Evolutionary conservation across 2,329 filamentous ascomycete species (phyloP).

Genomic region (Penicillium sp.): DNA sequence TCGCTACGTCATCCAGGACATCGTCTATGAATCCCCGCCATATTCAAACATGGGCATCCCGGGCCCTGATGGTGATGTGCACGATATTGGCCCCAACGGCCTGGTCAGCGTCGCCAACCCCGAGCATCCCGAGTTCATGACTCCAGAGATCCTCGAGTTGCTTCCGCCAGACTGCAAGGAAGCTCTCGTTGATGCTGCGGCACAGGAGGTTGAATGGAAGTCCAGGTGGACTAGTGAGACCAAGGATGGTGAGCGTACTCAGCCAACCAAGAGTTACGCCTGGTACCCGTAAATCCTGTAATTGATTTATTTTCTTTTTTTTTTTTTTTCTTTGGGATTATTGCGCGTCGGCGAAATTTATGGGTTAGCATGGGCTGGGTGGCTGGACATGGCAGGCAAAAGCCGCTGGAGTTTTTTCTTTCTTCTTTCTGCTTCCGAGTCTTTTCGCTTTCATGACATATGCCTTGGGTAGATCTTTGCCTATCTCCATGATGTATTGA

Average conservation of each 20-base stretch:
- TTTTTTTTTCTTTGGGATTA: neutral
- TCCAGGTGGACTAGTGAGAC: slow-evolving; percentile 69
- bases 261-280: slow-evolving; percentile 38
- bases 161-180: slow-evolving; percentile 57
- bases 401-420: slow-evolving; percentile 12
- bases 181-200: slow-evolving; percentile 67
- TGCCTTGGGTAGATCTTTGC: neutral
- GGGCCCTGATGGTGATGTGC: slow-evolving; percentile 45
- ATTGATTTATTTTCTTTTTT: slow-evolving; percentile 1
- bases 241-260: slow-evolving; percentile 46
- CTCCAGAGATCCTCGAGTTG: slow-evolving; percentile 42
- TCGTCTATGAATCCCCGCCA: slow-evolving; percentile 57
- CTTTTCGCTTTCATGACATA: neutral
- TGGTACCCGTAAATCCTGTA: slow-evolving; percentile 35
- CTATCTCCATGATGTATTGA: neutral
- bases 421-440: neutral
- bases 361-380: slow-evolving; percentile 19
- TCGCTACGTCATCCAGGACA: slow-evolving; percentile 63
- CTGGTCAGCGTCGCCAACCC: slow-evolving; percentile 37
- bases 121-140: slow-evolving; percentile 37
- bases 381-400: slow-evolving; percentile 19
- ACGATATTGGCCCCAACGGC: slow-evolving; percentile 43
- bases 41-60: slow-evolving; percentile 59
- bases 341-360: slow-evolving; percentile 14
- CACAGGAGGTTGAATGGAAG: slow-evolving; percentile 69